Evolutionary conservation across 768 basidiomycete genomes (phyloP), one percentile per base, ranked within the genome.

Genomic region (Termitomyces sp.): DNA sequence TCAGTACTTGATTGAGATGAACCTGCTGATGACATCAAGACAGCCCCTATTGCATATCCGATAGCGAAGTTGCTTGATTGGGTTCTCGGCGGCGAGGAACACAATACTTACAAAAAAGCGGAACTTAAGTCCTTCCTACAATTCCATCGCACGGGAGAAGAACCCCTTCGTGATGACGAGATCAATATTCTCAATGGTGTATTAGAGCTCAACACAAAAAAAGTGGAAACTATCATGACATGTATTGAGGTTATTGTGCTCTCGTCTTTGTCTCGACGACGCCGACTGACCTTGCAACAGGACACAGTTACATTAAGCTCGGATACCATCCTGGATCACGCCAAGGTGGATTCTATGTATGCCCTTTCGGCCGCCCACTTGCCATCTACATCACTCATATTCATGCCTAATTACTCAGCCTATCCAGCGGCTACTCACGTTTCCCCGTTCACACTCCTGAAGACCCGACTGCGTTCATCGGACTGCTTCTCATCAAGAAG

Each of bases 351-450:
- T 66, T 76, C 75, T 45, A 81, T 92, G 89, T 89, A 63, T 12
- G 69, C 62, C 37, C 43, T 6, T 58, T 34, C 17, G 14, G 21
- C 42, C 5, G 56, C 43, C n/a, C n/a, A 14, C 37, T 54, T 12
- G 40, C 12, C 47, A 27, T 40, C 30, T n/a, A n/a, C 32, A 51
- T 14, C 3, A 55, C 16, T 57, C 12, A 23, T 19, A 59, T 61
- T 21, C 21, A 47, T 63, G 28, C 8, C 23, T 43, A 51, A 4
- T 17, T 41, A 43, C 30, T 28, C 37, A 89, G 86, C 44, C 70
- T 89, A 21, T 66, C 77, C n/a, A 89, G 85, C 60, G 95, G 95
- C 0, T 97, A 96, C 67, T 95, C 94, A 1, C 85, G 95, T 19
- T 91, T 98, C 65, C 95, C 95, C 0, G 81, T 98, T 0, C 91